Percentiles rank a stretch among this genome's conserved stretches.
Evolutionary conservation across 1,284 basidiomycete genomes (phyloP).

Genomic region (Ceratobasidium sp.): DNA sequence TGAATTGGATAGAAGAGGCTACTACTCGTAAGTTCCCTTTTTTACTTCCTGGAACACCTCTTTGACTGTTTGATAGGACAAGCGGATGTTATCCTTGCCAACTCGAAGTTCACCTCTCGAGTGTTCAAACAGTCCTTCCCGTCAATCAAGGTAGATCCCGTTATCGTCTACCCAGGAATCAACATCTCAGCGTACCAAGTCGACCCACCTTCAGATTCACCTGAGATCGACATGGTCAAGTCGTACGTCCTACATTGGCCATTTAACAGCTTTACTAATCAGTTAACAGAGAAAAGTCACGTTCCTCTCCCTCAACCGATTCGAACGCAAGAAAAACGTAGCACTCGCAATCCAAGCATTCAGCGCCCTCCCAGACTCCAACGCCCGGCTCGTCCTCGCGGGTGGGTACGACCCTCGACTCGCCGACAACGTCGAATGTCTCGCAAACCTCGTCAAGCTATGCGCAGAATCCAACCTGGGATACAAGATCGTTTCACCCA

Average conservation of each 20-base stretch:
- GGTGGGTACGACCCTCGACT: slow-evolving; percentile 80
- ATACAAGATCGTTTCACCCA: slow-evolving; percentile 57
- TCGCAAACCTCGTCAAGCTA: slow-evolving; percentile 62
- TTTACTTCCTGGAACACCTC: neutral
- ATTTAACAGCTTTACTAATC: neutral
- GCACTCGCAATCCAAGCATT: slow-evolving; percentile 84
- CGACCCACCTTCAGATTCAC: slow-evolving; percentile 50
- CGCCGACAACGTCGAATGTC: slow-evolving; percentile 72
- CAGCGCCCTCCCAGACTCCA: slow-evolving; percentile 50
- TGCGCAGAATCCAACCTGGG: slow-evolving; percentile 59
- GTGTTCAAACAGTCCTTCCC: slow-evolving; percentile 82
- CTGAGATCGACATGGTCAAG: slow-evolving; percentile 62
- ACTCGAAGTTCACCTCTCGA: slow-evolving; percentile 87
- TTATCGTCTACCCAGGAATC: slow-evolving; percentile 91
- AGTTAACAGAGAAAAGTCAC: slow-evolving; percentile 69
- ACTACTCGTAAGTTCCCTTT: slow-evolving; percentile 76
- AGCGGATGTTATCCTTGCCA: slow-evolving; percentile 89
- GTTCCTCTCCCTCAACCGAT: slow-evolving; percentile 90
- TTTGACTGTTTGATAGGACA: slow-evolving; percentile 59
- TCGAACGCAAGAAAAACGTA: slow-evolving; percentile 94
- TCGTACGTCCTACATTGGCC: slow-evolving; percentile 61
- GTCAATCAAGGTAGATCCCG: slow-evolving; percentile 66
- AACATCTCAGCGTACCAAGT: slow-evolving; percentile 74
- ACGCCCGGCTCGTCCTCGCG: slow-evolving; percentile 72
- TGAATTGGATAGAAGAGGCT: slow-evolving; percentile 88